These are phyloP conservation scores for Colletotrichum sp. DNA, from an alignment of 2,329 filamentous ascomycete genomes.

Conservation along the genomic window DNA sequence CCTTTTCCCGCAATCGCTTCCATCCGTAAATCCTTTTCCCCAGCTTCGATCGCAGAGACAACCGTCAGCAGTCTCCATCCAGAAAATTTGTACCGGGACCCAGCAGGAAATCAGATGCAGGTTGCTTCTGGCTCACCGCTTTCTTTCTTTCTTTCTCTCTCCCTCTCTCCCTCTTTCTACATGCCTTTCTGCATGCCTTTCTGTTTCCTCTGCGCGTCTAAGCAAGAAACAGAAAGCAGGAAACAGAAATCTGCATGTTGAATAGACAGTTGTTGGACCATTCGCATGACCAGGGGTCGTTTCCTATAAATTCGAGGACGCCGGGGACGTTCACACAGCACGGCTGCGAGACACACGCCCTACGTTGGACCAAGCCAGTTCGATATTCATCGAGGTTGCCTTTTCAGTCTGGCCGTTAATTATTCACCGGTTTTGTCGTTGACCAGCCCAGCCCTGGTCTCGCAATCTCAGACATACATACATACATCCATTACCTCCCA, in stretches of 20 bases:
- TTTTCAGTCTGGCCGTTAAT: background rate
- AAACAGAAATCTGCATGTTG: background rate
- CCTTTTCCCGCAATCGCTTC: background rate
- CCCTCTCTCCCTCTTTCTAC: background rate
- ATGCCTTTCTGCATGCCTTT: background rate
- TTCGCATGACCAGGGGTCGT: background rate
- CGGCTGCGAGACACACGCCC: background rate
- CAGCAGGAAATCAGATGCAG: background rate
- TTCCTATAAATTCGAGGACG: background rate
- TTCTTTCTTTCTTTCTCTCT: background rate
- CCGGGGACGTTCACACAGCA: background rate
- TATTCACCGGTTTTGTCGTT: background rate
- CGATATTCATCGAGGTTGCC: background rate
- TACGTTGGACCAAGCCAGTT: background rate
- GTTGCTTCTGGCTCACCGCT: conserved; percentile 1
- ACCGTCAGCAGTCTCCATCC: background rate
- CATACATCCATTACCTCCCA: background rate
- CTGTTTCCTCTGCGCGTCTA: background rate
- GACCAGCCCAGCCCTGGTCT: background rate
- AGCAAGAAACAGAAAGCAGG: background rate
- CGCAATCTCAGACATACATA: background rate
- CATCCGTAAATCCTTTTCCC: background rate
- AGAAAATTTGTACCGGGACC: background rate
- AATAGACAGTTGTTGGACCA: background rate
- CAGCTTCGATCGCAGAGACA: background rate